phyloP scores from a whole-genome alignment of 768 basidiomycete species.

The Ramaria rubella region DNA sequence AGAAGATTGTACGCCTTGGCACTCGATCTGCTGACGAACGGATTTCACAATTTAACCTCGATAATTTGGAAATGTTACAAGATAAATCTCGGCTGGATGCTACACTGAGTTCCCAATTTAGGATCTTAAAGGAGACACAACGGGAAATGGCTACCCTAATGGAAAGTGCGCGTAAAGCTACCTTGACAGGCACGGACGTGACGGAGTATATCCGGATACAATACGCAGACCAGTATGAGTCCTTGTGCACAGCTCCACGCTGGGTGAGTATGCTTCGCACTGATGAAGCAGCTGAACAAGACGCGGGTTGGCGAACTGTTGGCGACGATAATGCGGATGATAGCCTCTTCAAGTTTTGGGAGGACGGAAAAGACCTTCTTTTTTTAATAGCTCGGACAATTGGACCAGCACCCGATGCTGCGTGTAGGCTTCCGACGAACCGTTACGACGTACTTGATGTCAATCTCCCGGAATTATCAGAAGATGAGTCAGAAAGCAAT shows the following conservation, averaged over 20 bases:
- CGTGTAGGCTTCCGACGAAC: not conserved
- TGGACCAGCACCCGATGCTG: not conserved
- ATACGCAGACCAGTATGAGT: slow-evolving; percentile 43
- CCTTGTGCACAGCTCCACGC: slow-evolving; percentile 36
- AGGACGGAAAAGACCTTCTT: slow-evolving; percentile 36
- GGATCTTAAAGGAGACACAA: slow-evolving; percentile 39
- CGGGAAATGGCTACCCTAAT: slow-evolving; percentile 42
- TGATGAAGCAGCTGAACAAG: slow-evolving; percentile 9
- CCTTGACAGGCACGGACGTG: slow-evolving; percentile 25
- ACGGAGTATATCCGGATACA: slow-evolving; percentile 35
- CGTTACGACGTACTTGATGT: not conserved
- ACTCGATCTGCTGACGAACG: slow-evolving; percentile 55
- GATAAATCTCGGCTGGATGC: slow-evolving; percentile 36
- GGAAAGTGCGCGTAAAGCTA: slow-evolving; percentile 31
- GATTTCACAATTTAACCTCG: slow-evolving; percentile 54
- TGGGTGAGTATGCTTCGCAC: slow-evolving; percentile 35
- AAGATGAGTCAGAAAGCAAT: slow-evolving; percentile 1
- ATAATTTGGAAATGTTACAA: slow-evolving; percentile 44
- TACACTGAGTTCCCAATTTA: slow-evolving; percentile 28
- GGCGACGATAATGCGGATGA: slow-evolving; percentile 20
- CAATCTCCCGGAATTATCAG: not conserved
- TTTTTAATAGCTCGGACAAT: slow-evolving; percentile 31
- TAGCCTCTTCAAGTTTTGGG: slow-evolving; percentile 43
- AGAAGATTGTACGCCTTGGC: slow-evolving; percentile 60
- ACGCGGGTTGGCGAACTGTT: slow-evolving; percentile 30